A percentile compares a stretch with the other conserved stretches of the same genome.
phyloP scores from a whole-genome alignment of 306 rosid species.

The Argentina anserina region DNA sequence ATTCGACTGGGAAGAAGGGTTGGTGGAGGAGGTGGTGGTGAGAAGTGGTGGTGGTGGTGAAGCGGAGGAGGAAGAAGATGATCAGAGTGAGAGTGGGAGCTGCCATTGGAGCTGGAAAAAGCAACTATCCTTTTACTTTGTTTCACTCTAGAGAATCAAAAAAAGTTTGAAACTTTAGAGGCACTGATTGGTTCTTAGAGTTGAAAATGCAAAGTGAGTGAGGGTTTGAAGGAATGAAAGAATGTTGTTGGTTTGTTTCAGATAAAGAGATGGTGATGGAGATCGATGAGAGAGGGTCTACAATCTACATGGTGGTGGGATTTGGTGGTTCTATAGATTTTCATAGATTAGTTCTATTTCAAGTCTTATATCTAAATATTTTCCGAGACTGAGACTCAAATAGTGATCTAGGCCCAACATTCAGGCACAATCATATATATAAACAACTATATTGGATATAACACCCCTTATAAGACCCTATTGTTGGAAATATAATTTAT shows the following conservation, averaged over 20 bases:
- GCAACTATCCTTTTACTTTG: not conserved
- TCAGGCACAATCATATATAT: no score
- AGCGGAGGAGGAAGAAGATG: conserved; percentile 13
- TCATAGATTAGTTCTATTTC: no score
- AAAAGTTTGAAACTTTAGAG: not conserved
- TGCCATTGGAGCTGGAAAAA: not conserved
- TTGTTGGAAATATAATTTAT: no score
- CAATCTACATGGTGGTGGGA: conserved; percentile 9
- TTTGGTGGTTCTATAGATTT: no score
- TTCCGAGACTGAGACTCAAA: no score
- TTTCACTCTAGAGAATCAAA: not conserved
- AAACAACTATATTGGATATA: no score
- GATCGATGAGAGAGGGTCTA: no score
- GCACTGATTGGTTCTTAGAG: not conserved
- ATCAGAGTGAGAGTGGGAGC: not conserved
- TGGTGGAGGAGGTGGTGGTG: conserved; percentile 70
- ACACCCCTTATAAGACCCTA: no score
- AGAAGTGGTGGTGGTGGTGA: conserved; percentile 3
- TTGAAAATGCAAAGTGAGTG: not conserved
- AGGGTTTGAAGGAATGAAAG: not conserved
- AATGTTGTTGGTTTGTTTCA: not conserved
- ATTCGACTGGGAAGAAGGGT: conserved; percentile 44
- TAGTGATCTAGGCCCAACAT: no score
- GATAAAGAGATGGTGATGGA: not conserved
- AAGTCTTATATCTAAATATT: no score